Evolutionary conservation across 2,329 filamentous ascomycete genomes (phyloP).

Genomic region (Colletotrichum tofieldiae): DNA sequence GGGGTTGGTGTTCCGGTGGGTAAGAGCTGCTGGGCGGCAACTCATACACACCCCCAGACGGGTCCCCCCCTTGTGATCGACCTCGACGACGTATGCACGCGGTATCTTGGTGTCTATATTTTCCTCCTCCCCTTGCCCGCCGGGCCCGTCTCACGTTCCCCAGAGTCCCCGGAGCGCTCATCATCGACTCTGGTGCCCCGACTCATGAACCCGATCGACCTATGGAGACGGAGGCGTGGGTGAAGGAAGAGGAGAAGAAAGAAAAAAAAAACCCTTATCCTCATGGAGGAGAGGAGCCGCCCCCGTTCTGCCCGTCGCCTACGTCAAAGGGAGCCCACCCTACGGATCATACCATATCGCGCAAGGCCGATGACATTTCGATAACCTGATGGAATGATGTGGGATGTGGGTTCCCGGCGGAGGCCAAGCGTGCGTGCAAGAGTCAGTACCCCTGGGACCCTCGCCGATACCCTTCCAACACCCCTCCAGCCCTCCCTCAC

Average conservation of each 20-base stretch:
- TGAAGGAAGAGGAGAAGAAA: no score
- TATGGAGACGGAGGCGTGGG: neutral
- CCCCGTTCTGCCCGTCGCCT: neutral
- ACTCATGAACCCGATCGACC: slow-evolving; percentile 5
- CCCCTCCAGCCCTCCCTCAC: slow-evolving; percentile 3
- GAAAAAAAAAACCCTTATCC: no score
- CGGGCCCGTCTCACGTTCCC: neutral
- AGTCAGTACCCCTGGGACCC: slow-evolving; percentile 11
- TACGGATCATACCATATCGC: neutral
- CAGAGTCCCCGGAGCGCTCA: neutral
- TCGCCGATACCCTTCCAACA: neutral
- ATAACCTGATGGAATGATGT: slow-evolving; percentile 24
- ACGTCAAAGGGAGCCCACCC: slow-evolving; percentile 10
- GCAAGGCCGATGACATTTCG: neutral
- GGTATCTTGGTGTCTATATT: neutral
- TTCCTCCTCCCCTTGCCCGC: neutral
- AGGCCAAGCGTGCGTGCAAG: slow-evolving; percentile 1
- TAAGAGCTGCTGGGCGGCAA: neutral
- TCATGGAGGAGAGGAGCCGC: neutral
- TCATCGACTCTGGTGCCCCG: neutral
- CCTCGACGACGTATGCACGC: neutral
- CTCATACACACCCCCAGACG: neutral
- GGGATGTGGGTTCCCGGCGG: slow-evolving; percentile 8
- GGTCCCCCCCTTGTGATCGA: neutral
- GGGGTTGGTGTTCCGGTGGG: neutral